Percentiles rank a stretch among this genome's conserved stretches.
Evolutionary conservation across 257 asterid genomes (phyloP).

Genomic region (Solanum appendiculatum): DNA sequence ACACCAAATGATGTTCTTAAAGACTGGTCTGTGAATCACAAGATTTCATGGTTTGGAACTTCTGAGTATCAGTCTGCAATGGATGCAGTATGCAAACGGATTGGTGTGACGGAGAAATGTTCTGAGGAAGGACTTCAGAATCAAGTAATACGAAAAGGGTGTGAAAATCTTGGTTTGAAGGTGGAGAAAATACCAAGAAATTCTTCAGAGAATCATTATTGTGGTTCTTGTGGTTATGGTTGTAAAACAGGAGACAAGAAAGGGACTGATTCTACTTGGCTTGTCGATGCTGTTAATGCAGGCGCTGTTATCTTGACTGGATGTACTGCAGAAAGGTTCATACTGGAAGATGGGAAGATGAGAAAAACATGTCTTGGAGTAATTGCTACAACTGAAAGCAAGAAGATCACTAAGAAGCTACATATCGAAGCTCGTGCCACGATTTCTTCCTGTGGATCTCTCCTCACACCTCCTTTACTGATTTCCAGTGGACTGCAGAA

Average conservation of each 20-base stretch:
- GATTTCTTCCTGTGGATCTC: slow-evolving; percentile 69
- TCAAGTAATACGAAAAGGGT: slow-evolving; percentile 53
- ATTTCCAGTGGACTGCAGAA: slow-evolving; percentile 63
- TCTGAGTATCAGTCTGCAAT: slow-evolving; percentile 56
- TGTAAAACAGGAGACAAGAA: slow-evolving; percentile 82
- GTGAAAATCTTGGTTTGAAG: slow-evolving; percentile 58
- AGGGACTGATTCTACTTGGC: slow-evolving; percentile 78
- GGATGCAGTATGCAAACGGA: slow-evolving; percentile 65
- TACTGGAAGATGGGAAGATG: slow-evolving; percentile 21
- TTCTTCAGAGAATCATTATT: slow-evolving; percentile 57
- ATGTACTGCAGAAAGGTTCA: slow-evolving; percentile 52
- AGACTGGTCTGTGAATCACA: slow-evolving; percentile 59
- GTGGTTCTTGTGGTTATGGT: slow-evolving; percentile 87
- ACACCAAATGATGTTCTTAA: slow-evolving; percentile 62
- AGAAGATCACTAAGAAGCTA: slow-evolving; percentile 27
- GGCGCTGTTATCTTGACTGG: slow-evolving; percentile 74
- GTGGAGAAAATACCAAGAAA: slow-evolving; percentile 53
- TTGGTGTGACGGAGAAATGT: slow-evolving; percentile 63
- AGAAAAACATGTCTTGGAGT: slow-evolving; percentile 61
- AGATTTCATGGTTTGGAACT: slow-evolving; percentile 38
- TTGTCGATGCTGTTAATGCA: slow-evolving; percentile 67
- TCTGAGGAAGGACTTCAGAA: slow-evolving; percentile 61
- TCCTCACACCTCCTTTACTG: slow-evolving; percentile 72
- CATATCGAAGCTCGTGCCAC: slow-evolving; percentile 44
- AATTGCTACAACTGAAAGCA: slow-evolving; percentile 31